Conservation (phyloP, 345 rosid genomes). For the Cardamine occulta region DNA sequence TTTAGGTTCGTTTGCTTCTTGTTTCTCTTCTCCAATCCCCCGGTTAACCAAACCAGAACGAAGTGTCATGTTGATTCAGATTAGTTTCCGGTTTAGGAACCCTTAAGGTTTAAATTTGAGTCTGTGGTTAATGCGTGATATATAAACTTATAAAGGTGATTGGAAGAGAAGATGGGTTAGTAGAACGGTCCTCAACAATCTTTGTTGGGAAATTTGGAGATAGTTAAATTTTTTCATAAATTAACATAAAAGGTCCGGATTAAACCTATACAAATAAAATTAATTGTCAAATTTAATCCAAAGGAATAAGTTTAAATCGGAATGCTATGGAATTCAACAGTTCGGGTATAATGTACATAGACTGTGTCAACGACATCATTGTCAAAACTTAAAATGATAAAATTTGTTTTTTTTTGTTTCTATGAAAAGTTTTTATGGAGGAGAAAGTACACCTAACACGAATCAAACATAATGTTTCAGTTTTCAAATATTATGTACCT, state of each 20-base stretch:
- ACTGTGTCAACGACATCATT: background rate
- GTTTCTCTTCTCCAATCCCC: conserved; percentile 16
- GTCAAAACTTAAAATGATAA: background rate
- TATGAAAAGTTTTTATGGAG: background rate
- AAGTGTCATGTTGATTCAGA: conserved; percentile 30
- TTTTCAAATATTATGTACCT: background rate
- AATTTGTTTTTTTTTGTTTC: background rate
- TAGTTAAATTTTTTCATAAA: too few relatives aligned
- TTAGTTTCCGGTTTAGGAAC: conserved; percentile 24
- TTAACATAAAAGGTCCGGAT: too few relatives aligned
- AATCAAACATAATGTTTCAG: background rate
- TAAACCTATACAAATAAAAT: too few relatives aligned
- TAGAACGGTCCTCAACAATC: conserved; percentile 43
- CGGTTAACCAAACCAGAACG: conserved; percentile 17
- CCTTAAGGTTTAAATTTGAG: background rate
- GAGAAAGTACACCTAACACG: conserved; percentile 35
- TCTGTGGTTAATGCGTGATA: background rate
- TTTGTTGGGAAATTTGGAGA: conserved; percentile 36
- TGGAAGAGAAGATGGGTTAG: conserved; percentile 38
- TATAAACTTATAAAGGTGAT: conserved; percentile 5
- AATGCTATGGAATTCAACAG: background rate
- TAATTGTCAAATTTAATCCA: background rate
- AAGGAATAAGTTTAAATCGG: background rate
- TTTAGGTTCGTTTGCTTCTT: conserved; percentile 4
- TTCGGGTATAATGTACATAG: background rate